phyloP scores from a whole-genome alignment of 2,329 filamentous ascomycete genomes.

The Colletotrichum destructivum region DNA sequence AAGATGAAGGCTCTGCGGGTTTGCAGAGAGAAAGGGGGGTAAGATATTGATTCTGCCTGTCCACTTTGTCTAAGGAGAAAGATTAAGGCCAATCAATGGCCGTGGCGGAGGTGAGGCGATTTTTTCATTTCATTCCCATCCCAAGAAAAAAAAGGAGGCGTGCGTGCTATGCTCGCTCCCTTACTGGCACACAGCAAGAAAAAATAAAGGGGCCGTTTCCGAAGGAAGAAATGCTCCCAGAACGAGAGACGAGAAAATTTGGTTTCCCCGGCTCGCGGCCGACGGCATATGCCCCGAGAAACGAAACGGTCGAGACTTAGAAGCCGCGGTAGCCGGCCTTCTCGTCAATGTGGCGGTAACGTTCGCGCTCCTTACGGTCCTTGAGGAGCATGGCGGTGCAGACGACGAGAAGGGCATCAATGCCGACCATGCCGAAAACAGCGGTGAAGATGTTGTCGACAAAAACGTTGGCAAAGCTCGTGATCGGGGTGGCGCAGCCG shows the following conservation, averaged over 20 bases:
- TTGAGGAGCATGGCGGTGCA: slow-evolving; percentile 83
- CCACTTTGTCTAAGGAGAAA: slow-evolving; percentile 34
- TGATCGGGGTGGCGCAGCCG: slow-evolving; percentile 79
- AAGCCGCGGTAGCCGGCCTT: slow-evolving; percentile 73
- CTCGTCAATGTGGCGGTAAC: slow-evolving; percentile 86
- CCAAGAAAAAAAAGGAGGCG: slow-evolving; percentile 3
- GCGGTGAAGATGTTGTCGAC: slow-evolving; percentile 85
- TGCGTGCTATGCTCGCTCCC: slow-evolving; percentile 1
- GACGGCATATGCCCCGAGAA: slow-evolving; percentile 15
- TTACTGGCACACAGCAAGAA: neutral
- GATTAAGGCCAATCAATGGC: slow-evolving; percentile 39
- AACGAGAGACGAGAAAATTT: slow-evolving; percentile 23
- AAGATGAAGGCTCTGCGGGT: slow-evolving; percentile 6
- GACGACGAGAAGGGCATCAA: slow-evolving; percentile 79
- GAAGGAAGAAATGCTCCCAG: slow-evolving; percentile 18
- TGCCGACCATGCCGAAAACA: slow-evolving; percentile 82
- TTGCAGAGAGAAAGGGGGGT: slow-evolving; percentile 8
- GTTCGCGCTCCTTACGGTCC: slow-evolving; percentile 83
- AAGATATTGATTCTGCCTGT: slow-evolving; percentile 37
- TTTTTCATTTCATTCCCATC: slow-evolving; percentile 24
- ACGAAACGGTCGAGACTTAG: slow-evolving; percentile 46
- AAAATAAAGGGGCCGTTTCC: neutral
- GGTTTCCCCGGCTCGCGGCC: neutral
- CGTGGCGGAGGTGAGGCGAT: slow-evolving; percentile 21
- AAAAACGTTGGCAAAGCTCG: slow-evolving; percentile 78